Base-by-base conservation (phyloP, 2,329 filamentous ascomycete genomes). In the Tolypocladium guangdongense region DNA sequence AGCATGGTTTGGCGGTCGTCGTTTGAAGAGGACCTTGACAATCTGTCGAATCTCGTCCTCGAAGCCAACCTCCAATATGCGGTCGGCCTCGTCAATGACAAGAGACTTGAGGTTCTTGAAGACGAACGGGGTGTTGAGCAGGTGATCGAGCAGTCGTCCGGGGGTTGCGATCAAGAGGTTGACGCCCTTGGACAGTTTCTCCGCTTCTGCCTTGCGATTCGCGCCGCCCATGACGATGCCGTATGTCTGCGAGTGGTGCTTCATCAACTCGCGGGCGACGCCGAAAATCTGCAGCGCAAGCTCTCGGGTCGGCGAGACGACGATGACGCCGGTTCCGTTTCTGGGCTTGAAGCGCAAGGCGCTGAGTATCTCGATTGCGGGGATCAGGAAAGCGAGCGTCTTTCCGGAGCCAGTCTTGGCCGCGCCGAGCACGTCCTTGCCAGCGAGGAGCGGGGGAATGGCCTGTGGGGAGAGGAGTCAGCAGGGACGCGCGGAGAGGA, bases 41-140 rank as follows among this genome's bases (percentile, higher is more conserved):
- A 99, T 96, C 68, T 95, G 87, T 59, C 89, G 81, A 88, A 99
- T 96, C 74, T 99, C 93, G 65, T 97, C 93, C 71, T 99, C 93
- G 77, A 99, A 99, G 63, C 93, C 92, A 57, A 96, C 89, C 73
- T 99, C 93, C 46, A 99, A 76, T 58, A 99, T 96, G 49, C 93
- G 86, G 68, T 99, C 93, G 20, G 93, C 93, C 73, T 99, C 93
- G 63, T 99, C 93, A 60, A 97, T 96, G 60, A 99, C 82, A 37
- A 99, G 78, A 1, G 90, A 88, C 70, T 91, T 90, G 62, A 96
- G 73, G 70, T 96, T 96, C 78, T 95, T 95, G 80, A 89, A 96
- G 41, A 84, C 76, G 59, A 97, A 97, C 22, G 87, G 86, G 0
- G 93, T 97, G 68, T 92, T 96, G 69, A 93, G 88, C 43, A 99